Evolutionary conservation across 495 filamentous ascomycete species (phyloP), one percentile per base, ranked within the genome.

Genomic region (Amniculicola lignicola): DNA sequence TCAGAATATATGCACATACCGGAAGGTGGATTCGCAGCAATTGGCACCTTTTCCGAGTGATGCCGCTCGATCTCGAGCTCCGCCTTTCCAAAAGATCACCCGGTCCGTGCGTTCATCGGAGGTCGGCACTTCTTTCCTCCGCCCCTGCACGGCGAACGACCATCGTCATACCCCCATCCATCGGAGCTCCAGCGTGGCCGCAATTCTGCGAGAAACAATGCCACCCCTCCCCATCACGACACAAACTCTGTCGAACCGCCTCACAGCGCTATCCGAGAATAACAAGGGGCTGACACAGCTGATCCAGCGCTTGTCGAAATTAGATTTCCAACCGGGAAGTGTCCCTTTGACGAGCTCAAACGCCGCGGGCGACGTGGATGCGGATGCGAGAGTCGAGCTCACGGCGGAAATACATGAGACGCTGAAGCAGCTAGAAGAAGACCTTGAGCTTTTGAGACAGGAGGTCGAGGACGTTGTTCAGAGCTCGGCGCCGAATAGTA

Each of bases 351-450:
- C 65, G 68, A n/a, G n/a, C n/a, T n/a, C n/a, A n/a, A n/a, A n/a
- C n/a, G n/a, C n/a, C n/a, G n/a, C n/a, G n/a, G n/a, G n/a, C n/a
- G 62, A 69, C 19, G 68, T 77, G 54, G 82, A 82, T 10, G 79
- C 81, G 42, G 80, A 88, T 63, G 82, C 82, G 7, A 79, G 86
- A 27, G 52, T 84, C n/a, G 93, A 96, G 66, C 80, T 98, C 7
- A 81, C 81, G 43, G 71, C 80, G 19, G 89, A 93, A 67, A 96
- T 96, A 51, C 89, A 89, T 62, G 80, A 88, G 59, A 77, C 78
- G 46, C 72, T 98, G 41, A 87, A 89, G 63, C 88, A 93, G 49
- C 82, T 88, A 41, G 89, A 96, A 67, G 83, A 90, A 28, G 88
- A 95, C 51, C 78, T 96, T 41, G 92, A 95, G 67, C 69, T 93